A percentile compares a stretch with the other conserved stretches of the same genome.
These are phyloP conservation scores for Arthromyces matolae DNA, from an alignment of 768 basidiomycete genomes.

Conservation along the genomic window DNA sequence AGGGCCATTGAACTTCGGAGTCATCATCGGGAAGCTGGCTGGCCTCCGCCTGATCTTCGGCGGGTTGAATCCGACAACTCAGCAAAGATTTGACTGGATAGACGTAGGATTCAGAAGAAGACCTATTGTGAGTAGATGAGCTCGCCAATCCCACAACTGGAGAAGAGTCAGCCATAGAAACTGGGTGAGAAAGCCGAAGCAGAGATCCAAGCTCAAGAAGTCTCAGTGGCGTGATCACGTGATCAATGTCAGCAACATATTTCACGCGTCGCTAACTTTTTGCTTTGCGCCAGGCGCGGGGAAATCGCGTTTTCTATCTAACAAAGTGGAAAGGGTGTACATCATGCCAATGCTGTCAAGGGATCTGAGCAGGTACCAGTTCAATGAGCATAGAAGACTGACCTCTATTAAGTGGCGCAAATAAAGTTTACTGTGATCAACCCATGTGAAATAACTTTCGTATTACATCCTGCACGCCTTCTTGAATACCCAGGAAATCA, in stretches of 20 bases:
- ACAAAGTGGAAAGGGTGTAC: not conserved
- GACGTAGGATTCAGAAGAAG: slow-evolving; percentile 25
- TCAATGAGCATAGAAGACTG: not conserved
- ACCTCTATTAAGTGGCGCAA: not conserved
- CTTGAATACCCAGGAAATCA: slow-evolving; percentile 56
- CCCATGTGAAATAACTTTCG: slow-evolving; percentile 31
- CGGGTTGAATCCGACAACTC: slow-evolving; percentile 32
- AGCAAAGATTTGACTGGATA: slow-evolving; percentile 42
- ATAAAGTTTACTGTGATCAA: not conserved
- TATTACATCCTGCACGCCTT: slow-evolving; percentile 71
- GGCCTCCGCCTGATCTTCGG: slow-evolving; percentile 8
- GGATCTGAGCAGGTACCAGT: not conserved
- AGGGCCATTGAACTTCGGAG: not conserved
- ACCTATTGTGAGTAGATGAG: not conserved
- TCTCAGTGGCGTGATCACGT: slow-evolving; percentile 13
- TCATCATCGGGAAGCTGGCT: not conserved
- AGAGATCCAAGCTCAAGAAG: not conserved
- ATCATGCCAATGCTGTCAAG: not conserved
- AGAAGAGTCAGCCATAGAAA: not conserved
- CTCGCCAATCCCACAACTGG: no score
- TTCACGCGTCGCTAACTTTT: not conserved
- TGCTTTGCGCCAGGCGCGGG: not conserved
- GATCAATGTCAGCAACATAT: not conserved
- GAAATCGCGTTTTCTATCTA: not conserved
- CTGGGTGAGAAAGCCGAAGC: not conserved